These are phyloP conservation scores for Paraphoma sp. DNA, from an alignment of 2,329 filamentous ascomycete genomes.

Conservation along the genomic window DNA sequence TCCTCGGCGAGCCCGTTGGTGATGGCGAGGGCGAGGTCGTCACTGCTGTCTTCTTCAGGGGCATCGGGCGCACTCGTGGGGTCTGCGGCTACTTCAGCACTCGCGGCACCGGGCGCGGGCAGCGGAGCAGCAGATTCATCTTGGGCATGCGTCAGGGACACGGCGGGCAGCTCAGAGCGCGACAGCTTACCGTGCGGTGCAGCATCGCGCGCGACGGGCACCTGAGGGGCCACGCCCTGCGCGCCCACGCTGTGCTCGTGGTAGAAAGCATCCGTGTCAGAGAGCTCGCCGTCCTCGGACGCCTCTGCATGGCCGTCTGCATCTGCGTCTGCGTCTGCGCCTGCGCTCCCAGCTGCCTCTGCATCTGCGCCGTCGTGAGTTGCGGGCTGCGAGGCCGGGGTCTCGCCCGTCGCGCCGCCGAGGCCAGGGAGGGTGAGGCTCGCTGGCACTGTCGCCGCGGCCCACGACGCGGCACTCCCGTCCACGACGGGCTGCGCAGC, in stretches of 20 bases:
- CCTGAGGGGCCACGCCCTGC: conserved; percentile 27
- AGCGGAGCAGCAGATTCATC: conserved; percentile 6
- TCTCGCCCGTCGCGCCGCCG: conserved; percentile 38
- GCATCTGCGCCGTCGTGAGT: conserved; percentile 20
- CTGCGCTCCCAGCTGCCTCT: conserved; percentile 8
- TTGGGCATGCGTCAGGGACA: conserved; percentile 30
- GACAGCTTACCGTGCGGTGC: conserved; percentile 36
- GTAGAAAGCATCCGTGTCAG: conserved; percentile 38
- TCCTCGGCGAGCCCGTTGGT: conserved; percentile 19
- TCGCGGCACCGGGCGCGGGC: no score
- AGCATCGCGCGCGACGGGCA: conserved; percentile 26
- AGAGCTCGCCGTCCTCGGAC: conserved; percentile 44
- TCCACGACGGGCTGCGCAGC: conserved; percentile 26
- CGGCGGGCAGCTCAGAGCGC: conserved; percentile 26
- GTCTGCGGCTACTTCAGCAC: conserved; percentile 3
- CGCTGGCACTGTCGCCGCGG: conserved; percentile 30
- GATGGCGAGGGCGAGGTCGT: conserved; percentile 12
- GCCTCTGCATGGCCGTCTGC: conserved; percentile 20
- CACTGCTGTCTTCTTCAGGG: conserved; percentile 16
- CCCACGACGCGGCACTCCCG: conserved; percentile 19
- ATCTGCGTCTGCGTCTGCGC: conserved; percentile 13
- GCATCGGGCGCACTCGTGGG: conserved; percentile 15
- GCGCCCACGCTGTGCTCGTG: conserved; percentile 31
- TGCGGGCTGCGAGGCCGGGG: conserved; percentile 25
- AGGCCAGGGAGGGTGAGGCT: conserved; percentile 45